Conservation (phyloP, 2,329 filamentous ascomycete genomes). For the Apiospora koreana region DNA sequence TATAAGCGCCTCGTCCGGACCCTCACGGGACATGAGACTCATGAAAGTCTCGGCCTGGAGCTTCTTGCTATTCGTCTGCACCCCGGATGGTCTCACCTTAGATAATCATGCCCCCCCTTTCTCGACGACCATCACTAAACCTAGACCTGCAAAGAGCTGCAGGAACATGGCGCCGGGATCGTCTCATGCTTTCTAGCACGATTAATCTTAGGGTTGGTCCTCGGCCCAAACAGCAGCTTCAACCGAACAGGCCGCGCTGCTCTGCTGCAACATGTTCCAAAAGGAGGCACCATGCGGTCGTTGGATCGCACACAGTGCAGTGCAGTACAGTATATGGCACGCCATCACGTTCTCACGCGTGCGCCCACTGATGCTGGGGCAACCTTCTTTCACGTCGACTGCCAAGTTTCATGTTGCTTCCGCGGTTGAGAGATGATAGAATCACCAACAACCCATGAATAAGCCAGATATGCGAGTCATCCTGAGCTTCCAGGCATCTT, state of each 20-base stretch:
- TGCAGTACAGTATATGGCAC: background rate
- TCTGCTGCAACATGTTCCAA: conserved; percentile 2
- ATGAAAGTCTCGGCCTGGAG: conserved; percentile 3
- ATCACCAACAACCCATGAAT: background rate
- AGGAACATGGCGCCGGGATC: conserved; percentile 12
- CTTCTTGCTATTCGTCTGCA: conserved; percentile 16
- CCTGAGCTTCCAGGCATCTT: background rate
- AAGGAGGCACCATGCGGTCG: conserved; percentile 3
- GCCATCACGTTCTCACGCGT: background rate
- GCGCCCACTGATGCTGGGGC: conserved; percentile 7
- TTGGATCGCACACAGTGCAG: conserved; percentile 7
- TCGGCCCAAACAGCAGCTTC: conserved; percentile 1
- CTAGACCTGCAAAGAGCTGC: conserved; percentile 11
- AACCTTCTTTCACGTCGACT: background rate
- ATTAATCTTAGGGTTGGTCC: background rate
- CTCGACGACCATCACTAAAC: background rate
- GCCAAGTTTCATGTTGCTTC: conserved; percentile 8
- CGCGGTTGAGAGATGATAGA: background rate
- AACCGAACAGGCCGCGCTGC: conserved; percentile 9
- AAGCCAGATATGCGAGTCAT: conserved; percentile 8
- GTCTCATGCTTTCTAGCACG: background rate
- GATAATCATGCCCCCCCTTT: background rate
- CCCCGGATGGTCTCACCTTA: conserved; percentile 12
- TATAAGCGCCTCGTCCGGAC: conserved; percentile 16
- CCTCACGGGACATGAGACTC: background rate